Evolutionary conservation across 2,329 filamentous ascomycete genomes (phyloP), one percentile per base, ranked within the genome.

Genomic region (Dothistroma pini): DNA sequence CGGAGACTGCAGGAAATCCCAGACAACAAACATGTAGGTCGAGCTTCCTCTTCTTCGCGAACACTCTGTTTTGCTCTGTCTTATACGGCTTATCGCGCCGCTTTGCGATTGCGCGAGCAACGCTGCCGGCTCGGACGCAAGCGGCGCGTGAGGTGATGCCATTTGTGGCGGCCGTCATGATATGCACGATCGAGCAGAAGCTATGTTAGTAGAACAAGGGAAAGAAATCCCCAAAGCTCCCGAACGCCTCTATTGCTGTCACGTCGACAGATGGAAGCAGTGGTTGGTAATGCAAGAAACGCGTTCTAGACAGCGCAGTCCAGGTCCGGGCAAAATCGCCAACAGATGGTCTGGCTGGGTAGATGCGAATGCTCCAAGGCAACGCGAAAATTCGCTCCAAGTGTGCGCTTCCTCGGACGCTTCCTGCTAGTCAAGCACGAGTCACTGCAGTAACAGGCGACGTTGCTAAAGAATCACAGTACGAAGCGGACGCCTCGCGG

Each of bases 11-110:
- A 21, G 19, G n/a, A 35, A n/a, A n/a, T 25, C 29, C 12, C 4
- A 65, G 58, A 50, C 41, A 63, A 79, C 77, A 68, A 68, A 80
- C 78, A 58, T 75, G 71, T 62, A 82, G 81, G 57, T 81, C 78
- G 52, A 86, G 77, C 68, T 84, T 86, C 70, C 83, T 85, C 74
- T 86, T 86, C 70, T 84, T 82, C 63, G 83, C 82, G 2, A 83
- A 81, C 51, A 86, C 76, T 16, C 78, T 79, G 70, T 86, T 83
- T 59, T 86, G 75, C 31, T 87, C 78, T 54, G 86, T 81, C 70
- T 85, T 86, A 73, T 86, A 81, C 1, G 75, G 74, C 62, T 80
- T 79, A 62, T 79, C 78, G 52, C 73, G 65, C 19, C 68, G 63
- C 59, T 72, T 73, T 35, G 68, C 50, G 11, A 73, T 70, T 14